phyloP scores from a whole-genome alignment of 2,329 filamentous ascomycete species.

The Xylaria polymorpha region DNA sequence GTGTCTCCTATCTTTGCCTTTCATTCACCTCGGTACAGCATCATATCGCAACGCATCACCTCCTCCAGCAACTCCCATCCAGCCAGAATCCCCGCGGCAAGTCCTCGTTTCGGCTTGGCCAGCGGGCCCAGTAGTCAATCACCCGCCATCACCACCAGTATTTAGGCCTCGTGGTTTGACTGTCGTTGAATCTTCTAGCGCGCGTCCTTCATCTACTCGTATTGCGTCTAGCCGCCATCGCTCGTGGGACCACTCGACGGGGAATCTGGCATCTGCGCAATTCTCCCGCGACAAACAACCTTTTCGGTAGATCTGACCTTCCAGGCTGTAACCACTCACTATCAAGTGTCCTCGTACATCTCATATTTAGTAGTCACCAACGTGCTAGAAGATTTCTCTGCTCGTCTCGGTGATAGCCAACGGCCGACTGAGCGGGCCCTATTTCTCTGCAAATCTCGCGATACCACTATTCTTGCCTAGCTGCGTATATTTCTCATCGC shows the following conservation, averaged over 20 bases:
- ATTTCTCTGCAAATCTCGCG: slow-evolving; percentile 40
- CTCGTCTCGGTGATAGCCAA: slow-evolving; percentile 47
- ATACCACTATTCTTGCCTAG: slow-evolving; percentile 43
- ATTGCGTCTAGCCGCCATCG: slow-evolving; percentile 24
- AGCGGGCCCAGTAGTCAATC: slow-evolving; percentile 42
- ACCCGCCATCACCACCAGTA: slow-evolving; percentile 27
- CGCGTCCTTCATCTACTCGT: slow-evolving; percentile 31
- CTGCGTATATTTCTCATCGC: slow-evolving; percentile 46
- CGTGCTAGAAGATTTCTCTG: slow-evolving; percentile 42
- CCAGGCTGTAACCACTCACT: slow-evolving; percentile 47
- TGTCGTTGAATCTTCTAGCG: slow-evolving; percentile 22
- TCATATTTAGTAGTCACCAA: slow-evolving; percentile 46
- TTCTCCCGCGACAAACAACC: slow-evolving; percentile 31
- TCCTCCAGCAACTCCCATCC: slow-evolving; percentile 1
- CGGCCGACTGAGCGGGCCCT: slow-evolving; percentile 39
- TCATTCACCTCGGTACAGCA: slow-evolving; percentile 3
- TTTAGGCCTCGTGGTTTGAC: slow-evolving; percentile 32
- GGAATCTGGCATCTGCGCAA: slow-evolving; percentile 29
- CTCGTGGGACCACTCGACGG: slow-evolving; percentile 37
- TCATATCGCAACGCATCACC: neutral
- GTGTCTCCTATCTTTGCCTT: neutral
- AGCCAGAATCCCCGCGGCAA: slow-evolving; percentile 35
- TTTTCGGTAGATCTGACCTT: slow-evolving; percentile 46
- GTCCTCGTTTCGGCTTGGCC: slow-evolving; percentile 39
- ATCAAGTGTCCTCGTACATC: slow-evolving; percentile 43